Evolutionary conservation across 768 basidiomycete species (phyloP).

Genomic region (Russula emetica): DNA sequence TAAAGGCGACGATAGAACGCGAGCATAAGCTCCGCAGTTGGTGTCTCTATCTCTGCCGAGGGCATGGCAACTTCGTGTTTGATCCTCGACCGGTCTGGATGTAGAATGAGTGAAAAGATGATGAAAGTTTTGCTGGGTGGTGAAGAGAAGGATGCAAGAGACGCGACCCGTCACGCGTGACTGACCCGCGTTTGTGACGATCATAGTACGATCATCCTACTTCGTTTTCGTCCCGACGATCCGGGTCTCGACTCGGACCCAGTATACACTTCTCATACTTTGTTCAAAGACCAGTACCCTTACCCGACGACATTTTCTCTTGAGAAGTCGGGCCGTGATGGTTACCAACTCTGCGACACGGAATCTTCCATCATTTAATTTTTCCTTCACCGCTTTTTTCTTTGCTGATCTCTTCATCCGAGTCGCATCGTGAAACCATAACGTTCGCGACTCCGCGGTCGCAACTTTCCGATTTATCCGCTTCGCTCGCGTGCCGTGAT

Average conservation of each 20-base stretch:
- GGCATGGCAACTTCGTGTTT: constrained; percentile 19
- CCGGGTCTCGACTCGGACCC: background rate
- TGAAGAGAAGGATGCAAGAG: background rate
- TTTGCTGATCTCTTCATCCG: background rate
- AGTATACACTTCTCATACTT: background rate
- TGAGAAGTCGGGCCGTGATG: background rate
- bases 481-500: constrained; percentile 8
- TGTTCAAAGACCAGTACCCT: background rate
- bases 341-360: background rate
- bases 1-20: constrained; percentile 88
- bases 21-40: constrained; percentile 60
- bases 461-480: background rate
- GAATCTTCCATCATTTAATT: background rate
- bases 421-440: background rate
- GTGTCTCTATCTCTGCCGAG: constrained; percentile 22
- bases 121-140: background rate
- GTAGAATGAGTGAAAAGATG: background rate
- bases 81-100: background rate
- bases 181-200: constrained; percentile 12
- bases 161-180: constrained; percentile 26
- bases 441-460: constrained; percentile 17
- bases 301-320: background rate
- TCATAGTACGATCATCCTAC: background rate
- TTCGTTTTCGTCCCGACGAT: constrained; percentile 4
- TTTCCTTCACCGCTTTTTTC: background rate